Evolutionary conservation across 129 eudicot species (phyloP).

Genomic region (Lactuca saligna): DNA sequence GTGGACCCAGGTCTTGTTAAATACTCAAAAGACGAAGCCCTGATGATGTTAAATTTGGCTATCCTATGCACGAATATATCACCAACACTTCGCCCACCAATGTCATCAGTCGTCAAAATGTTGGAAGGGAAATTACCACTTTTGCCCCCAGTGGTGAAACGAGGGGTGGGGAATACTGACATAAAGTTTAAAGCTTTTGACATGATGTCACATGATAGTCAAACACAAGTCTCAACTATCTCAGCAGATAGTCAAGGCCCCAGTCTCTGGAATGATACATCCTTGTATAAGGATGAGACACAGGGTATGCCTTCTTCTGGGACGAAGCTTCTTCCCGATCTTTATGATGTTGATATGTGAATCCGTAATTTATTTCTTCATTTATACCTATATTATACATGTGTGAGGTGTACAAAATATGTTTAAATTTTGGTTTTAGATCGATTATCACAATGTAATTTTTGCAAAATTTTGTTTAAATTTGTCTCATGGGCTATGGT

Average conservation of each 20-base stretch:
- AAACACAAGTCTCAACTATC: slow-evolving; percentile 43
- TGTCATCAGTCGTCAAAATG: slow-evolving; percentile 82
- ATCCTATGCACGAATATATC: slow-evolving; percentile 79
- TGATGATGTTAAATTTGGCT: slow-evolving; percentile 59
- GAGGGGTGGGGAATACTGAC: slow-evolving; percentile 32
- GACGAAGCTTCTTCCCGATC: slow-evolving; percentile 44
- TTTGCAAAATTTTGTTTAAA: too few relatives aligned
- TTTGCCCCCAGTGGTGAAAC: slow-evolving; percentile 58
- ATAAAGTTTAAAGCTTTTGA: slow-evolving; percentile 57
- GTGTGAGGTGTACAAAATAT: too few relatives aligned
- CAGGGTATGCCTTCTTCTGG: slow-evolving; percentile 28
- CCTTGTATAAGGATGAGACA: slow-evolving; percentile 40
- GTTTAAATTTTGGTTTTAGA: too few relatives aligned
- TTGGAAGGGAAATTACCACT: slow-evolving; percentile 59
- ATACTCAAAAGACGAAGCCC: slow-evolving; percentile 59
- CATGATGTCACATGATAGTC: slow-evolving; percentile 50
- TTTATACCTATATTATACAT: too few relatives aligned
- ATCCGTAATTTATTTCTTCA: slow-evolving; percentile 8
- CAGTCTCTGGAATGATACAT: slow-evolving; percentile 52
- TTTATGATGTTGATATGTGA: slow-evolving; percentile 31
- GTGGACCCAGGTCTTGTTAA: slow-evolving; percentile 65
- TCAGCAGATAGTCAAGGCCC: slow-evolving; percentile 39
- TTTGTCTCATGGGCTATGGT: too few relatives aligned
- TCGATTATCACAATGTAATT: too few relatives aligned
- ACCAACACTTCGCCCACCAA: slow-evolving; percentile 73